These are phyloP conservation scores for Pseudozyma pruni DNA, from an alignment of 1,284 basidiomycete species.

Conservation along the genomic window DNA sequence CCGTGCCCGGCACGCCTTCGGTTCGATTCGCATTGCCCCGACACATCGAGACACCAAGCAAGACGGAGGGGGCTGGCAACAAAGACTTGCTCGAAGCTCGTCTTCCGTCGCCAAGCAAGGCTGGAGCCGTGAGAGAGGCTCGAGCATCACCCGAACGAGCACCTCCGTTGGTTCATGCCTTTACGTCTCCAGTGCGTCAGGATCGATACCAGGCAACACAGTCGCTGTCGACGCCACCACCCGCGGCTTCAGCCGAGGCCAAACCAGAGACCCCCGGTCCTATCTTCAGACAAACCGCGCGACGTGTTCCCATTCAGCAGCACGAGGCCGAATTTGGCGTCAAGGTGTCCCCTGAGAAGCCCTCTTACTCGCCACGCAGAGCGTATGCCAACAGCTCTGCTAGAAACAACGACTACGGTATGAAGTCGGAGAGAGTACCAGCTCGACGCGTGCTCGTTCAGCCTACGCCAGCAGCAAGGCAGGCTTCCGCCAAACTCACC, in stretches of 20 bases:
- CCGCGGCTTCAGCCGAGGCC: not conserved
- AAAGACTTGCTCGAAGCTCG: not conserved
- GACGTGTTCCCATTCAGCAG: slow-evolving; percentile 45
- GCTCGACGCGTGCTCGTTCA: slow-evolving; percentile 36
- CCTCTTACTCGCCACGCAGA: slow-evolving; percentile 33
- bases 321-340: slow-evolving; percentile 51
- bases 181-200: slow-evolving; percentile 4
- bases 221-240: slow-evolving; percentile 19
- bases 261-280: slow-evolving; percentile 33
- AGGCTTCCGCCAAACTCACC: slow-evolving; percentile 3
- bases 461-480: slow-evolving; percentile 3
- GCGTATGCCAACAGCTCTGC: slow-evolving; percentile 38
- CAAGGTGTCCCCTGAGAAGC: slow-evolving; percentile 37
- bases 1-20: slow-evolving; percentile 15
- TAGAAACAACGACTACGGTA: slow-evolving; percentile 18
- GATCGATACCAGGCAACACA: not conserved
- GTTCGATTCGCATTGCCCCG: slow-evolving; percentile 18
- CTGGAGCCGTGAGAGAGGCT: not conserved
- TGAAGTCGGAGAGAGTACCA: slow-evolving; percentile 32
- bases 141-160: not conserved
- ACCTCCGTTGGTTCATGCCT: not conserved
- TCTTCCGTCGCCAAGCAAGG: slow-evolving; percentile 6
- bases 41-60: slow-evolving; percentile 4
- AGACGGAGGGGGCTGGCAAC: not conserved
- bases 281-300: slow-evolving; percentile 41